phyloP scores from a whole-genome alignment of 352 stramenopile genomes.

The Pythium aphanidermatum region DNA sequence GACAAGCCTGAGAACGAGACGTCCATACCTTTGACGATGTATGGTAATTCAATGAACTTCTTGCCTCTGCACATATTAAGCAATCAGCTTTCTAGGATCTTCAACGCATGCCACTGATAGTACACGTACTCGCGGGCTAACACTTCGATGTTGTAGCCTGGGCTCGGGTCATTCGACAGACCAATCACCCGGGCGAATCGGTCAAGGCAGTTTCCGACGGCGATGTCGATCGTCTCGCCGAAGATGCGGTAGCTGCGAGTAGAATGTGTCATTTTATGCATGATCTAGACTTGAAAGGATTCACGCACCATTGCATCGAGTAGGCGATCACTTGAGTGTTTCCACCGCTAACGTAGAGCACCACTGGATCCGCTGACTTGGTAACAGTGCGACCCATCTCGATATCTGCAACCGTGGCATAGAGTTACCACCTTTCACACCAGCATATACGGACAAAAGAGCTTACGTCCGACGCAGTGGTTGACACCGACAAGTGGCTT shows the following conservation, averaged over 20 bases:
- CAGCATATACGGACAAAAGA: neutral
- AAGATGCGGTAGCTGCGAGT: slow-evolving; percentile 98
- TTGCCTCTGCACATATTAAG: slow-evolving; percentile 42
- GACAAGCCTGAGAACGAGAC: slow-evolving; percentile 98
- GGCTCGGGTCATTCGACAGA: slow-evolving; percentile 97
- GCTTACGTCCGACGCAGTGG: slow-evolving; percentile 97
- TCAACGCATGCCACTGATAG: neutral
- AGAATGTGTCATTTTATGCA: no score
- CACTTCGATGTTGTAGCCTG: slow-evolving; percentile 99
- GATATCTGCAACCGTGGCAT: slow-evolving; percentile 93
- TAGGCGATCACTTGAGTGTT: slow-evolving; percentile 98
- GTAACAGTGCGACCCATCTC: slow-evolving; percentile 99
- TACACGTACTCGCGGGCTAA: slow-evolving; percentile 87
- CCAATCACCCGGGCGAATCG: slow-evolving; percentile 94
- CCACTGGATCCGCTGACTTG: slow-evolving; percentile 92
- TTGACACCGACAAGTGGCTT: slow-evolving; percentile 97
- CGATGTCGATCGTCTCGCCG: slow-evolving; percentile 99
- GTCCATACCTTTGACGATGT: slow-evolving; percentile 99
- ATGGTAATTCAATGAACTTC: slow-evolving; percentile 96
- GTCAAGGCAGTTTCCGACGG: slow-evolving; percentile 99
- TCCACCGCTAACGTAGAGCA: slow-evolving; percentile 98
- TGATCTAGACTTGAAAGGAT: neutral
- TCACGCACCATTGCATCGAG: slow-evolving; percentile 70
- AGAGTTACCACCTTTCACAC: neutral
- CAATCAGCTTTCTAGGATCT: neutral